A percentile compares a stretch with the other conserved stretches of the same genome.
Conservation (phyloP, 164 flowering plant species). For the Platanus orientalis region DNA sequence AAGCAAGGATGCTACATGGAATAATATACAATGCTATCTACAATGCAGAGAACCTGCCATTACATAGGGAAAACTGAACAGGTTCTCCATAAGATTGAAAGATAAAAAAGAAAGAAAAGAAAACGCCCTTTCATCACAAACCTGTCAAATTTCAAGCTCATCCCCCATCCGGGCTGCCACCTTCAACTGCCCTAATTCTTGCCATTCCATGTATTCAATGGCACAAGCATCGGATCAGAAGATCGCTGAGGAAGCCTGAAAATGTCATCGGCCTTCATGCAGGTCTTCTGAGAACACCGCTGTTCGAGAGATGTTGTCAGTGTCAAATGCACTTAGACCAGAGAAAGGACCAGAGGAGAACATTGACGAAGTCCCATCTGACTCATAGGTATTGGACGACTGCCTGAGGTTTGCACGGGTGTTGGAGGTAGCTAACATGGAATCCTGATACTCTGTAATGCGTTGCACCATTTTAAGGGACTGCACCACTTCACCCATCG, state of each 20-base stretch:
- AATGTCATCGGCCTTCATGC: slow-evolving; percentile 79
- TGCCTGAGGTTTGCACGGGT: slow-evolving; percentile 64
- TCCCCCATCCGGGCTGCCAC: not conserved
- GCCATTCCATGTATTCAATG: not conserved
- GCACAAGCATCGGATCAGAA: not conserved
- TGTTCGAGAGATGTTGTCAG: slow-evolving; percentile 62
- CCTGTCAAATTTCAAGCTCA: slow-evolving; percentile 4
- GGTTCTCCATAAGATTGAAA: slow-evolving; percentile 13
- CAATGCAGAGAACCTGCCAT: slow-evolving; percentile 18
- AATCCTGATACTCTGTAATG: slow-evolving; percentile 65
- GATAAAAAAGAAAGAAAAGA: not conserved
- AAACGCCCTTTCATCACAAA: slow-evolving; percentile 13
- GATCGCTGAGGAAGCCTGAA: not conserved
- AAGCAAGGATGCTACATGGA: slow-evolving; percentile 7
- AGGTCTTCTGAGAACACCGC: slow-evolving; percentile 93
- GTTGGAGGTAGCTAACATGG: slow-evolving; percentile 36
- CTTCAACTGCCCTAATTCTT: not conserved
- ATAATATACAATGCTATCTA: slow-evolving; percentile 32
- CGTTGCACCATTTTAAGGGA: slow-evolving; percentile 98
- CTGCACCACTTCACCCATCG: slow-evolving; percentile 99
- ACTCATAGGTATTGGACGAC: slow-evolving; percentile 84
- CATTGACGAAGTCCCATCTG: slow-evolving; percentile 89
- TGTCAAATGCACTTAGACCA: slow-evolving; percentile 69
- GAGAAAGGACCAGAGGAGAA: slow-evolving; percentile 97
- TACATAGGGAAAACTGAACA: slow-evolving; percentile 24